Conservation (phyloP, 1,284 basidiomycete genomes). For the Apiotrichum gamsii region DNA sequence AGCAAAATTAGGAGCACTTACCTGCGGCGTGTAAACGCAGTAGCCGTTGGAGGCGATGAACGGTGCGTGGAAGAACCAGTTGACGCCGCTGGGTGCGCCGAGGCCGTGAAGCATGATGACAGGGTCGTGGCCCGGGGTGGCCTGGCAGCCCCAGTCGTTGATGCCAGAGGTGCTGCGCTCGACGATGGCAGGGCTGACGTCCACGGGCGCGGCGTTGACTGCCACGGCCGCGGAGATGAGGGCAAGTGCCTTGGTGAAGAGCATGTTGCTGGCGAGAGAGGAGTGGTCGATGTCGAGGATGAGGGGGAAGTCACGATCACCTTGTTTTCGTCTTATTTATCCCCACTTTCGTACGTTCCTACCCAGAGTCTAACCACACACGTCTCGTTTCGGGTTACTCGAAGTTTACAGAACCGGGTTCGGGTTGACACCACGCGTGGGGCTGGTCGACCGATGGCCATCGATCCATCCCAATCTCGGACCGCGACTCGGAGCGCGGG, state of each 20-base stretch:
- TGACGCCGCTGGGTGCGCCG: constrained; percentile 1
- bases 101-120: constrained; percentile 11
- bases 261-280: neutral
- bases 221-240: neutral
- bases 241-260: neutral
- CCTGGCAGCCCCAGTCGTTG: constrained; percentile 9
- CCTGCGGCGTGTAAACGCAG: constrained; percentile 14
- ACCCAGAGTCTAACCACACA: too few relatives aligned
- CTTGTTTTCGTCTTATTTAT: too few relatives aligned
- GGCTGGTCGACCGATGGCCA: too few relatives aligned
- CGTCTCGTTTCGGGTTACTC: too few relatives aligned
- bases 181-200: neutral
- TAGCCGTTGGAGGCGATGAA: constrained; percentile 1
- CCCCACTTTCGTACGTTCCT: too few relatives aligned
- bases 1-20: too few relatives aligned
- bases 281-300: too few relatives aligned
- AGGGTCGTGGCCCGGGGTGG: constrained; percentile 1
- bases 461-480: too few relatives aligned
- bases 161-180: neutral
- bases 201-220: neutral
- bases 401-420: too few relatives aligned
- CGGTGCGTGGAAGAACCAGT: constrained; percentile 5
- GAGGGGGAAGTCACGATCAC: too few relatives aligned
- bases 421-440: too few relatives aligned
- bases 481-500: too few relatives aligned